Evolutionary conservation across 192 early-diverging fungal genomes (phyloP), one percentile per base, ranked within the genome.

Genomic region (Bifiguratus adelaidae): DNA sequence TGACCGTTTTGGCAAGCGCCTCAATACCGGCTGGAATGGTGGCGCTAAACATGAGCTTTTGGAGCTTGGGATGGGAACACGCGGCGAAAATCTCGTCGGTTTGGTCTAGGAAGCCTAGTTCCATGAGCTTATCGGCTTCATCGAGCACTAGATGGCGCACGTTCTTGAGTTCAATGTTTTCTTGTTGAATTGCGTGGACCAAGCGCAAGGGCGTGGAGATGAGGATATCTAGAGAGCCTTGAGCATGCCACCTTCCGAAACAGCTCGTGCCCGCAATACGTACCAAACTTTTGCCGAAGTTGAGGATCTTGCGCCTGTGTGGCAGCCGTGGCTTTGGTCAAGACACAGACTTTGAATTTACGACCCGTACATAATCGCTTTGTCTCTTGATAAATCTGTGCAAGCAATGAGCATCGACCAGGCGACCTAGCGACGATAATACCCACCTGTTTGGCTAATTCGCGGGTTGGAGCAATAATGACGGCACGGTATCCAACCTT

Each of bases 181-280:
- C 74, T 47, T 83, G 64, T 55, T 92, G 77, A 4, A 99, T 70
- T 4, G 86, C 89, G 41, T 90, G 77, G 25, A 96, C 89, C 3
- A 99, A 76, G 21, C 94, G 81, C 57, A 93, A 50, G 2, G 95
- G 95, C 9, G 95, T 99, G 29, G 83, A 85, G 41, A 99, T 83
- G 12, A 99, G 58, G 36, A 99, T 89, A 62, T 99, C 95, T 67
- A 56, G n/a, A 7, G 26, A 7, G 35, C 24, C 27, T 19, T 25
- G 8, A 21, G 18, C 37, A 40, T 40, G 18, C 37, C 16, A 5
- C 37, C 37, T 40, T 9, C n/a, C 32, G 21, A 12, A n/a, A 48
- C 21, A 8, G 12, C 20, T 25, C 19, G 15, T 22, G 25, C 38
- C 7, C 13, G 12, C 35, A 18, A 7, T 32, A 16, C 34, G 30